Base-by-base conservation (phyloP, 495 filamentous ascomycete species). In the Podospora pseudocomata region DNA sequence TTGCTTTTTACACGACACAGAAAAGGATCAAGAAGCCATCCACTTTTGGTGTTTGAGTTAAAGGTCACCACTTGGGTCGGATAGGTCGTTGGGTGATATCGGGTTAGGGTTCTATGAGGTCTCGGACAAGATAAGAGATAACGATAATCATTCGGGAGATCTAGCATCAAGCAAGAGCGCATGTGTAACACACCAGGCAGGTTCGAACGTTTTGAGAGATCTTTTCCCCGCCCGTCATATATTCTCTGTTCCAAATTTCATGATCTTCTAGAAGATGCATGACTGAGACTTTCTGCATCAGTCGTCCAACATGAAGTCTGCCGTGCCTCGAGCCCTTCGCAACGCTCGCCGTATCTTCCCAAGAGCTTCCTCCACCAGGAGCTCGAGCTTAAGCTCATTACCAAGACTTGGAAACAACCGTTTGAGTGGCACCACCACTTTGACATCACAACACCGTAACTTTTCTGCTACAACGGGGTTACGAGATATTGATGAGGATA, bases 401-500 rank as follows among this genome's bases (percentile, higher is more conserved):
- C 0, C 53, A 0, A 27, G 18, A 23, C 56, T 32, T 16, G 39
- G 39, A 49, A 49, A 49, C 39, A 49, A 49, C 39, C 39, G 9
- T 49, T 49, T 16, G 39, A 16, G 0, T 7, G 15, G 11, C 55
- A 58, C 55, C n/a, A 23, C 55, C 55, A 62, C 6, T 63, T 58
- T 53, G 34, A 15, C 7, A 49, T n/a, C 57, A 26, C 65, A 49
- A 13, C 65, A 60, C 59, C 60, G 71, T 18, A 55, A 55, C 54
- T 67, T 77, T 9, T 73, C 75, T 7, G n/a, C 63, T 7, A 65
- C 76, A 2, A 23, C 69, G 11, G 30, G 49, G n/a, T 67, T 66
- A 11, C 64, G 60, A 18, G 30, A 58, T 1, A 54, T 75, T 4
- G 66, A 65, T 2, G 66, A 69, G 16, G 63, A 76, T 49, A 88